A percentile compares a stretch with the other conserved stretches of the same genome.
Conservation (phyloP, 2,329 filamentous ascomycete species). For the Sclerotinia nivalis region DNA sequence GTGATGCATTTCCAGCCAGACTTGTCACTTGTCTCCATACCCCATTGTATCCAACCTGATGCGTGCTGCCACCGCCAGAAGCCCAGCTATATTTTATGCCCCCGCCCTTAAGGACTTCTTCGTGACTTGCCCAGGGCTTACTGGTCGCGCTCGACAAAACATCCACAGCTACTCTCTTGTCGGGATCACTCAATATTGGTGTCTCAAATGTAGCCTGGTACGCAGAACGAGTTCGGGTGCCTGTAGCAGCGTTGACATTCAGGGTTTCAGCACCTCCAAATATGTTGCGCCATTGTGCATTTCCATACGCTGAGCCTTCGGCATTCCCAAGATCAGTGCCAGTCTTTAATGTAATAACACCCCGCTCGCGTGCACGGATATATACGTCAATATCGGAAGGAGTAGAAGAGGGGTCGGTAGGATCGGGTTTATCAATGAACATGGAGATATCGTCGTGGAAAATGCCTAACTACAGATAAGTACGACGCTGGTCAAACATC, state of each 20-base stretch:
- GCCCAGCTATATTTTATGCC: conserved; percentile 76
- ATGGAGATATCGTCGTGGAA: conserved; percentile 82
- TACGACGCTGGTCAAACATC: neutral
- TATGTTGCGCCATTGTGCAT: conserved; percentile 84
- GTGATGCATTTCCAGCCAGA: conserved; percentile 72
- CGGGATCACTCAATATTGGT: conserved; percentile 81
- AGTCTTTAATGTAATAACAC: conserved; percentile 84
- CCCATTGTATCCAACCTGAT: conserved; percentile 78
- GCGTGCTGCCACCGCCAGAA: conserved; percentile 62
- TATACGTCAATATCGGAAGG: conserved; percentile 80
- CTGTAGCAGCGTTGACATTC: conserved; percentile 81
- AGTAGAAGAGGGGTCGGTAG: conserved; percentile 66
- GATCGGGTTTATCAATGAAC: conserved; percentile 75
- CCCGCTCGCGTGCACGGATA: conserved; percentile 75
- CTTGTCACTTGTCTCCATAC: conserved; percentile 88
- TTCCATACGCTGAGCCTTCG: conserved; percentile 90
- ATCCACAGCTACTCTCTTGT: conserved; percentile 76
- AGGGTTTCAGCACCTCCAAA: conserved; percentile 92
- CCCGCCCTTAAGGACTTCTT: conserved; percentile 81
- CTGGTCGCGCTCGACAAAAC: conserved; percentile 80
- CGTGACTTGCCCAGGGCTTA: conserved; percentile 92
- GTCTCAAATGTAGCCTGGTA: conserved; percentile 86
- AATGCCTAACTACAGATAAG: conserved; percentile 60
- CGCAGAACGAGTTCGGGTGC: conserved; percentile 86
- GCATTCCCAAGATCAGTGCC: conserved; percentile 93